A percentile compares a stretch with the other conserved stretches of the same genome.
These are phyloP conservation scores for Rhodamnia rubescens DNA, from an alignment of 345 rosid genomes.

Conservation along the genomic window DNA sequence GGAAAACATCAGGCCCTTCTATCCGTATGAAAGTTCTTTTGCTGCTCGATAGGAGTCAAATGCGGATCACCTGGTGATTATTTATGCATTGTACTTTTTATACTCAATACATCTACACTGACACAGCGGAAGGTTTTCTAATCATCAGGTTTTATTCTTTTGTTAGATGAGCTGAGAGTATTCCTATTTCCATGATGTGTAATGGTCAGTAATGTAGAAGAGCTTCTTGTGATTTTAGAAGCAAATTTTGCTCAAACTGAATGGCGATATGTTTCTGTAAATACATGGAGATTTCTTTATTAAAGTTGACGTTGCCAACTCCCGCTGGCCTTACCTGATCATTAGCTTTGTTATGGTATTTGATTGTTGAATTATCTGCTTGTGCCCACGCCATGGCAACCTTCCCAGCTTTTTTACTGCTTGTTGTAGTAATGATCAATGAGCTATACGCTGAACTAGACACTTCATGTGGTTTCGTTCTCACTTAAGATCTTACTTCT, in stretches of 20 bases:
- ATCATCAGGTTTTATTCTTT: background rate
- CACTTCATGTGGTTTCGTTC: background rate
- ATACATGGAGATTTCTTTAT: background rate
- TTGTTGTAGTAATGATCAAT: background rate
- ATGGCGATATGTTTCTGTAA: background rate
- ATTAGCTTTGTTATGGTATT: background rate
- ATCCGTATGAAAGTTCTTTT: background rate
- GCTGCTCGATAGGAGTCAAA: background rate
- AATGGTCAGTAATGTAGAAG: slow-evolving; percentile 1
- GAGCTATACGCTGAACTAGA: background rate
- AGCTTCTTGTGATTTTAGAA: background rate
- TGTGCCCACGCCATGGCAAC: background rate
- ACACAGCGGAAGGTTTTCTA: background rate
- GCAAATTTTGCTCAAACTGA: background rate
- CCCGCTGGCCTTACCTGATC: background rate
- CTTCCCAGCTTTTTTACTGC: background rate
- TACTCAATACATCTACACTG: background rate
- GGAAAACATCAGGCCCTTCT: background rate
- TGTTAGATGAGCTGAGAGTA: background rate
- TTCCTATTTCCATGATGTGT: background rate
- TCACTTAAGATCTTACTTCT: background rate
- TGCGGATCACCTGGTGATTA: background rate
- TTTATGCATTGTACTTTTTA: background rate
- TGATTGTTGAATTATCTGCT: background rate
- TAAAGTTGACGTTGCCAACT: background rate